These are phyloP conservation scores for Colletotrichum lentis DNA, from an alignment of 2,329 filamentous ascomycete species.

Conservation along the genomic window DNA sequence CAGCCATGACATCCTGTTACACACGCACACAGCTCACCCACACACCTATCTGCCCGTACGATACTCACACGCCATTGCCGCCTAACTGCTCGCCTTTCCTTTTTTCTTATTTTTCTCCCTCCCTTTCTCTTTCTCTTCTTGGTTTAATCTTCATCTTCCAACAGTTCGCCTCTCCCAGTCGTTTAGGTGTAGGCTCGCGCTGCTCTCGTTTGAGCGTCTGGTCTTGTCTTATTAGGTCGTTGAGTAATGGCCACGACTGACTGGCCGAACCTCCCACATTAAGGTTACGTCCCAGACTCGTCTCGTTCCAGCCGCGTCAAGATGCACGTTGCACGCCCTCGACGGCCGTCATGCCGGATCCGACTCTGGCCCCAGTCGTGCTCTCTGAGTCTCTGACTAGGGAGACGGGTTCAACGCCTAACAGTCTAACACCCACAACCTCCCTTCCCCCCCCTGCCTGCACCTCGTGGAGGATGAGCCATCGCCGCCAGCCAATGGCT, in stretches of 20 bases:
- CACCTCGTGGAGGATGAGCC: not conserved
- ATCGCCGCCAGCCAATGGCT: not conserved
- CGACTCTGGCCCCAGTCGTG: constrained; percentile 18
- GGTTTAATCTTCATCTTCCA: not conserved
- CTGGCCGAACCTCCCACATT: constrained; percentile 21
- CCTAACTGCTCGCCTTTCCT: not conserved
- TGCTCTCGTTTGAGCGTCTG: not conserved
- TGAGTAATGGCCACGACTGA: constrained; percentile 15
- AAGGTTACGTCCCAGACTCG: constrained; percentile 38
- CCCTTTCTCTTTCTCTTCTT: not conserved
- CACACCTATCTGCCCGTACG: not conserved
- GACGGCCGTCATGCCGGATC: constrained; percentile 13
- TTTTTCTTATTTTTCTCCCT: not conserved
- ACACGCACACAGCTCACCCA: constrained; percentile 6
- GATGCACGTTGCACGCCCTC: constrained; percentile 22
- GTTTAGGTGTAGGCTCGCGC: not conserved
- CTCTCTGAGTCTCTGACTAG: constrained; percentile 15
- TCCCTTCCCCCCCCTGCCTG: not conserved
- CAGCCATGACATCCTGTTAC: not conserved
- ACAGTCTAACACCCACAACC: not conserved
- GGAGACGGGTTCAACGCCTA: constrained; percentile 7
- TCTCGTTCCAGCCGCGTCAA: constrained; percentile 36
- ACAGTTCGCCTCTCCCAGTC: not conserved
- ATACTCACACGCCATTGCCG: not conserved
- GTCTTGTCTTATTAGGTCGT: constrained; percentile 20